Evolutionary conservation across 2,329 filamentous ascomycete species (phyloP).

Genomic region (Verticillium nubilum): DNA sequence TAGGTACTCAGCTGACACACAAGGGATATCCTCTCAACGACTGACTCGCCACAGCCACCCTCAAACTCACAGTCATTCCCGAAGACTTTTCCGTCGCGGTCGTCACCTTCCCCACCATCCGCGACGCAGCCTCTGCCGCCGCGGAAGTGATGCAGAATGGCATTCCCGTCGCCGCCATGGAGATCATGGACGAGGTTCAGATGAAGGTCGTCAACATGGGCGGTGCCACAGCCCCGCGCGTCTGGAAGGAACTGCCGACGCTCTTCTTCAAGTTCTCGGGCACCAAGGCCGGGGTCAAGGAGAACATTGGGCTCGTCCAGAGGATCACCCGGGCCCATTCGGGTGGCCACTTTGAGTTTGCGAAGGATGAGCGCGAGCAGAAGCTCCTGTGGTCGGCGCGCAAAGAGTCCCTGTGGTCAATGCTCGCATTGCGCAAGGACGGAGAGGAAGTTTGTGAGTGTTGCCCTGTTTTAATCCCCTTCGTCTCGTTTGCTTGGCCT

Average conservation of each 20-base stretch:
- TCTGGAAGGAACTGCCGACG: conserved; percentile 72
- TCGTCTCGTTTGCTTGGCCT: too few relatives aligned
- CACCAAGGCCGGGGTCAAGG: conserved; percentile 69
- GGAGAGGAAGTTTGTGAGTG: conserved; percentile 67
- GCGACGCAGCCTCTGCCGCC: conserved; percentile 69
- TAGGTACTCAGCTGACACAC: background rate
- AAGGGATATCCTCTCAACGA: background rate
- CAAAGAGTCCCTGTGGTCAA: conserved; percentile 81
- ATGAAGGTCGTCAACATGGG: conserved; percentile 78
- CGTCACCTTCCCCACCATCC: conserved; percentile 71
- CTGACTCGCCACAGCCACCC: conserved; percentile 45
- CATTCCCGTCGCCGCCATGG: conserved; percentile 70
- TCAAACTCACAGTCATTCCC: conserved; percentile 73
- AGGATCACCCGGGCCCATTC: conserved; percentile 60
- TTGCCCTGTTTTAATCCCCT: too few relatives aligned
- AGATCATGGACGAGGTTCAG: conserved; percentile 85
- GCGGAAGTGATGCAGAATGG: conserved; percentile 71
- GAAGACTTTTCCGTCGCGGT: conserved; percentile 74
- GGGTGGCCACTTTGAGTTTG: conserved; percentile 69
- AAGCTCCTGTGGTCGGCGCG: conserved; percentile 73
- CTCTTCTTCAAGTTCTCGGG: conserved; percentile 86
- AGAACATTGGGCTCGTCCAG: conserved; percentile 68
- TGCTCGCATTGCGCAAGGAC: conserved; percentile 62
- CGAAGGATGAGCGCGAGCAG: conserved; percentile 64
- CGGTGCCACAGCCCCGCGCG: conserved; percentile 60